Evolutionary conservation across 345 rosid species (phyloP).

Genomic region (Salix suchowensis): DNA sequence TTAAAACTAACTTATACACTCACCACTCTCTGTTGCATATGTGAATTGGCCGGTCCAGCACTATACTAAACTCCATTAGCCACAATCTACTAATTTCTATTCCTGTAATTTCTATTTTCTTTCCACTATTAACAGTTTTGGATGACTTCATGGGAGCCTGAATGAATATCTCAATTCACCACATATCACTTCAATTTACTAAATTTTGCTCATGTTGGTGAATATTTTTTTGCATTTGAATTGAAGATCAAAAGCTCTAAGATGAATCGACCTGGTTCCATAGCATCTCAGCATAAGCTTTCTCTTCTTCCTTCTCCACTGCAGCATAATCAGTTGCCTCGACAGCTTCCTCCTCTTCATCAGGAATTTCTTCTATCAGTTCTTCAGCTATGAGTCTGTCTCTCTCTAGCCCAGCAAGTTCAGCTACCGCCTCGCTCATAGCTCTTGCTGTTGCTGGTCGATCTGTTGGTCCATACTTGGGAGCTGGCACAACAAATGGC

Average conservation of each 20-base stretch:
- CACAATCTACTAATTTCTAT: background rate
- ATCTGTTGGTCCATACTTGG: constrained; percentile 58
- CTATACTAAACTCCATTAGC: background rate
- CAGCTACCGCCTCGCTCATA: constrained; percentile 59
- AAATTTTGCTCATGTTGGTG: background rate
- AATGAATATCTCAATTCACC: background rate
- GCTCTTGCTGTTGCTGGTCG: constrained; percentile 76
- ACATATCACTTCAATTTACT: background rate
- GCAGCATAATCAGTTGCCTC: constrained; percentile 34
- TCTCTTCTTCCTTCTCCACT: constrained; percentile 76
- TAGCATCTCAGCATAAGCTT: constrained; percentile 58
- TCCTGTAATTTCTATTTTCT: background rate
- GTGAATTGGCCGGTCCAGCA: background rate
- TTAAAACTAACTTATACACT: background rate
- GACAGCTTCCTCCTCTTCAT: constrained; percentile 49
- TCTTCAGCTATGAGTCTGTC: constrained; percentile 38
- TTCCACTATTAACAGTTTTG: background rate
- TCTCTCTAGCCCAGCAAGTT: constrained; percentile 32
- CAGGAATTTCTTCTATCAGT: constrained; percentile 42
- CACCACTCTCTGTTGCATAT: background rate
- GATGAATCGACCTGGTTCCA: constrained; percentile 73
- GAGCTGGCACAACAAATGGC: constrained; percentile 78
- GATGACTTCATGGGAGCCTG: background rate
- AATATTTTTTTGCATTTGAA: background rate
- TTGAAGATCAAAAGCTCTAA: constrained; percentile 36